These are phyloP conservation scores for Stephanodiscus triporus DNA, from an alignment of 108 stramenopile species.

Conservation along the genomic window DNA sequence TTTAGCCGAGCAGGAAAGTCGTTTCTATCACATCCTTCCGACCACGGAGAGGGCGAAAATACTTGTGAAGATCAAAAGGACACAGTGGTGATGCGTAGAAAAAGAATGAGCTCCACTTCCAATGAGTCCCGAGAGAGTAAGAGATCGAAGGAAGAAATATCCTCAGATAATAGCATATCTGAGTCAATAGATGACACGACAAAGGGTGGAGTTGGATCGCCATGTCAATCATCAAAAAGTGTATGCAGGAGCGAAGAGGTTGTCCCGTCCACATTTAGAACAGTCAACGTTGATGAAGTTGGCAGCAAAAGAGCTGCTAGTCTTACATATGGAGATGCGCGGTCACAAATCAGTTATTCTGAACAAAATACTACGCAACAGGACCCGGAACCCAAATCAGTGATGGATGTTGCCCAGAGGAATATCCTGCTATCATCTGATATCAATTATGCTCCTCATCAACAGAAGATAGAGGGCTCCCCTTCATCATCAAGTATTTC, in stretches of 20 bases:
- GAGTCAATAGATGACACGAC: not conserved
- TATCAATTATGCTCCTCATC: not conserved
- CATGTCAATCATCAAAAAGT: constrained; percentile 4
- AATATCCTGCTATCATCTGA: not conserved
- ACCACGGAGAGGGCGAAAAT: not conserved
- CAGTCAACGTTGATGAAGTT: not conserved
- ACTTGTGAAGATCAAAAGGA: not conserved
- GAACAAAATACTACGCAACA: not conserved
- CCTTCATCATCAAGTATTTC: not conserved
- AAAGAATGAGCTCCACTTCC: not conserved
- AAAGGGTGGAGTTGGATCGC: not conserved
- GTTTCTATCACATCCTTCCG: not conserved
- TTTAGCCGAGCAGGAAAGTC: not conserved
- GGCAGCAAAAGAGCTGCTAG: not conserved
- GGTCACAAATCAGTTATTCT: not conserved
- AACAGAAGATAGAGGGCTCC: not conserved
- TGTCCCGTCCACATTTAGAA: not conserved
- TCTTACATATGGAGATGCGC: not conserved
- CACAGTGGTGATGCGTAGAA: not conserved
- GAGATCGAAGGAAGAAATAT: not conserved
- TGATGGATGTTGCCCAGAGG: not conserved
- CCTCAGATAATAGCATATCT: not conserved
- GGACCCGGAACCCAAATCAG: not conserved
- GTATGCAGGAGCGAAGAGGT: not conserved
- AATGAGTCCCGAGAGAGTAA: constrained; percentile 5